Conservation (phyloP, 2,329 filamentous ascomycete genomes). For the Aspergillus ustus region DNA sequence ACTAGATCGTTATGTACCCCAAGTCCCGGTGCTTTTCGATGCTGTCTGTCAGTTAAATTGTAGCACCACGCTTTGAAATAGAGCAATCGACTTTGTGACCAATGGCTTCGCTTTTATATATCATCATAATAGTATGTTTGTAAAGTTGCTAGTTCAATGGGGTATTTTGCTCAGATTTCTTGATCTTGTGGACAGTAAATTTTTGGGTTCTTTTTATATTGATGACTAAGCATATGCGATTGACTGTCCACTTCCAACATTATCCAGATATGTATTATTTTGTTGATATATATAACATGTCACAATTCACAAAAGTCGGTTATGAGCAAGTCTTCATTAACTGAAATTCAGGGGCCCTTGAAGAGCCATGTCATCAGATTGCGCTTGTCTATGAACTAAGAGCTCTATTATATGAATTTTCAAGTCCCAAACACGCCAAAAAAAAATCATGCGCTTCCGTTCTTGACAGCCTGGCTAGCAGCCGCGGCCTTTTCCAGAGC, state of each 20-base stretch:
- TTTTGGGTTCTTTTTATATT: slow-evolving; percentile 12
- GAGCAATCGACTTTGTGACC: too few species aligned
- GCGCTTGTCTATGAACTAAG: slow-evolving; percentile 3
- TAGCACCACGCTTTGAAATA: too few species aligned
- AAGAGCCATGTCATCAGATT: not conserved
- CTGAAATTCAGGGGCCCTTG: too few species aligned
- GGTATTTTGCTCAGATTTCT: not conserved
- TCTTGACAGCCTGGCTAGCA: slow-evolving; percentile 46
- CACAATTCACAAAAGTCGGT: not conserved
- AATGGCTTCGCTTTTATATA: too few species aligned
- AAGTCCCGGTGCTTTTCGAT: too few species aligned
- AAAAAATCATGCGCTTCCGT: slow-evolving; percentile 37
- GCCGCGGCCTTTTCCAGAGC: slow-evolving; percentile 78
- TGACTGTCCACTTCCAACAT: too few species aligned
- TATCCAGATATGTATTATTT: too few species aligned
- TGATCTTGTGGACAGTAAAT: slow-evolving; percentile 1
- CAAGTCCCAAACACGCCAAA: not conserved
- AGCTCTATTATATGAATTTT: slow-evolving; percentile 10
- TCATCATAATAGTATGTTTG: not conserved
- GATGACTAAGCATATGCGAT: slow-evolving; percentile 24
- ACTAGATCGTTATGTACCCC: too few species aligned
- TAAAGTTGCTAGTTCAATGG: not conserved
- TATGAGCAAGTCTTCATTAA: not conserved
- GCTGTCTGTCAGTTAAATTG: too few species aligned
- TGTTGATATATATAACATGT: not conserved